Base-by-base conservation (phyloP, 164 flowering plant species). In the Tetracentron sinense region DNA sequence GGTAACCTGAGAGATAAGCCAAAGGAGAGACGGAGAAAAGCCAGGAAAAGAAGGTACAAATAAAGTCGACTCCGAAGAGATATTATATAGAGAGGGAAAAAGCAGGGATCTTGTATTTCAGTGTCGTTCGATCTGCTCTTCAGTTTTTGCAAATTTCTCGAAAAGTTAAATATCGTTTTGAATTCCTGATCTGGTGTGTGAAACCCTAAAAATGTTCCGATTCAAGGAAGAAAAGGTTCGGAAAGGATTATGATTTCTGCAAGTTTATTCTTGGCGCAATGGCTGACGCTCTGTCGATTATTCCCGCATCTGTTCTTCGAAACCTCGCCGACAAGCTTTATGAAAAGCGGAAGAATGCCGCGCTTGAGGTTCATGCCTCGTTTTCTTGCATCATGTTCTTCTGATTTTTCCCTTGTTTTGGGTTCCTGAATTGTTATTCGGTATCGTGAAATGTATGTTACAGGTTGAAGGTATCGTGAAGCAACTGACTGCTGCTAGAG, bases 261-360 rank as follows among this genome's bases (percentile, higher is more conserved):
- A 5, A 2, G 10, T 29, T 52, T 44, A n/a, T n/a, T 12, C 7
- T 31, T 19, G 69, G 54, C 52, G 47, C 51, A 42, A 87, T 85
- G 89, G 96, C 81, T 25, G 92, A 93, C 52, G 85, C 79, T 30
- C 61, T 77, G 5, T 84, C 90, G 27, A 66, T 78, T 26, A 78
- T 93, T 75, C 91, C 96, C 1, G 72, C 95, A 0, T 35, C 80
- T 3, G 97, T 94, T 26, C 78, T 87, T 29, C 86, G 98, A 10
- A 91, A 86, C 65, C 86, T 94, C 30, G 76, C 95, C 10, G 97
- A 94, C 61, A 94, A 90, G 83, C 86, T 94, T 0, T 94, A 94
- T 62, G 98, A 94, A 83, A 94, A 89, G 81, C 89, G 98, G 17
- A 94, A 94, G 74, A 94, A 85, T 77, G 97, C 98, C 4, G 98